Base-by-base conservation (phyloP, 2,329 filamentous ascomycete genomes). In the Pseudogymnoascus sp. region DNA sequence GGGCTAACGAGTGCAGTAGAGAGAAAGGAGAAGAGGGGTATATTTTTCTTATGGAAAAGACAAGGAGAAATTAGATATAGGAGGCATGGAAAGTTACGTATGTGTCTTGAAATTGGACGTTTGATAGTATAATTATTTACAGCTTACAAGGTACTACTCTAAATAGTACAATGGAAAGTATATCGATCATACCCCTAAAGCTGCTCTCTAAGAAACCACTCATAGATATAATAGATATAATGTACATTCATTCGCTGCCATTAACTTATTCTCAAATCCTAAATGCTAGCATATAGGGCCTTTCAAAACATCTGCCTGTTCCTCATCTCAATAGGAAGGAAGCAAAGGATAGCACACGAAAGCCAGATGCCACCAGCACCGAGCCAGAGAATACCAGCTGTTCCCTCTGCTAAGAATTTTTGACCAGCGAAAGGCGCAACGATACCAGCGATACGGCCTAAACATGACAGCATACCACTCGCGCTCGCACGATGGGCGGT, bases 361-460 rank as follows among this genome's bases (percentile, higher is more conserved):
- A 59, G 13, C 58, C 58, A 59, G 15, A 59, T 59, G 12, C 58
- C 58, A 33, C 58, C 58, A 59, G 58, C 58, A 33, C 58, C 58
- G n/a, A 59, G 58, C 58, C 58, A 59, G 27, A 59, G 33, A 35
- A 59, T 35, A 25, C 58, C 58, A 31, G 13, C 58, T n/a, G 27
- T 59, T 25, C 58, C 58, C 17, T 59, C 33, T 31, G 13, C 58
- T 29, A 59, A 8, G 35, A 33, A 59, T 27, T 36, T 29, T 38
- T 59, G 58, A 25, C 58, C 58, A 15, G 58, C 58, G 10, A 59
- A 59, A 5, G 58, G 58, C 12, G 58, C 58, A 59, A 59, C 58
- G 7, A 59, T 59, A 36, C 58, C 58, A 31, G 29, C 58, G 35
- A 59, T 59, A 31, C 58, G 58, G 27, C 58, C 58, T n/a, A 59